Conservation (phyloP, 179 eudicot genomes). For the Carnegiea gigantea region DNA sequence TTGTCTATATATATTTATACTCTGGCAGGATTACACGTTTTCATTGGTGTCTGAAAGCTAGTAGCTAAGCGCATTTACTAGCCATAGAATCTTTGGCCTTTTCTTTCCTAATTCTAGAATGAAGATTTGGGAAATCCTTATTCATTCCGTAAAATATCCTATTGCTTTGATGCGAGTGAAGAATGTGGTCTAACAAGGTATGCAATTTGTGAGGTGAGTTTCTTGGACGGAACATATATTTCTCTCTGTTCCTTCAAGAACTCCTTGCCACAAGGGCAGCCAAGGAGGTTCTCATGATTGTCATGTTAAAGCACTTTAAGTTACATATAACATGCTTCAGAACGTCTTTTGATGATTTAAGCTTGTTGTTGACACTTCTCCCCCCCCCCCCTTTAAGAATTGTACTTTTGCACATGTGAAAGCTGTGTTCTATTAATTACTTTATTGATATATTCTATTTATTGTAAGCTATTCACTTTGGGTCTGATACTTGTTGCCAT, state of each 20-base stretch:
- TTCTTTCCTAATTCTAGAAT: background rate
- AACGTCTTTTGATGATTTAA: too few species aligned
- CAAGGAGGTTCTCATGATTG: too few species aligned
- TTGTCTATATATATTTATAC: background rate
- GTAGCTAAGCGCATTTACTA: background rate
- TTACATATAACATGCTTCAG: too few species aligned
- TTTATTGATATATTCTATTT: background rate
- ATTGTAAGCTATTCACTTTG: background rate
- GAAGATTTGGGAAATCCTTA: background rate
- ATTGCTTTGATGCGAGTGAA: background rate
- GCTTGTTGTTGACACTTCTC: too few species aligned
- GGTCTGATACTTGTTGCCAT: slow-evolving; percentile 4
- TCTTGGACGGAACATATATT: too few species aligned
- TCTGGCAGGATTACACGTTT: too few species aligned
- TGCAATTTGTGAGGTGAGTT: background rate
- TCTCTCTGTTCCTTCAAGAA: too few species aligned
- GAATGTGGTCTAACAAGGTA: background rate
- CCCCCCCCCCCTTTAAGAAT: background rate
- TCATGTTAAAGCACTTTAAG: too few species aligned
- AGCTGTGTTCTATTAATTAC: background rate
- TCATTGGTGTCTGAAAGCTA: background rate
- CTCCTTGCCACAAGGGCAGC: too few species aligned
- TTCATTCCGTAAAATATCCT: background rate
- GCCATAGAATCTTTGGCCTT: background rate
- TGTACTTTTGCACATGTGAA: background rate